Evolutionary conservation across 306 rosid genomes (phyloP), one percentile per base, ranked within the genome.

Genomic region (Luffa acutangula): DNA sequence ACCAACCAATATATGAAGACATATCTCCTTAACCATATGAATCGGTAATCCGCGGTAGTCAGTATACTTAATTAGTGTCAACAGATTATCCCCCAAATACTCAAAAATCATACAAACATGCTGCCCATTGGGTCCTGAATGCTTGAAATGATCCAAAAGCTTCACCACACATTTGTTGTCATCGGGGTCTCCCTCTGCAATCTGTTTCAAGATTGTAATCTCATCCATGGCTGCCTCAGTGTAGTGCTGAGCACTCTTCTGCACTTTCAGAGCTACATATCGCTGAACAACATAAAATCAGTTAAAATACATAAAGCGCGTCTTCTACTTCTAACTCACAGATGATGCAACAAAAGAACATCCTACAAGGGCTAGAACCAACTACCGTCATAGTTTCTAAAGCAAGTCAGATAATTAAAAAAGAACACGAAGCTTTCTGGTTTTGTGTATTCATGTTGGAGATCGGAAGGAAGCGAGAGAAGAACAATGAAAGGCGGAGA

Each of bases 71-170:
- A 94, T 89, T 65, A 94, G 91, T n/a, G 97, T 91, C 80, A 94
- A 87, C 31, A 94, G 89, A 79, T 94, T 94, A 84, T 94, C 98
- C 72, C 98, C 98, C 83, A 94, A 88, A 82, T 89, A 94, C 85
- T 94, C 98, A 74, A 94, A 94, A 57, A 92, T 92, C 98, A 94
- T 92, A 78, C 98, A 94, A 52, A 92, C 97, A 87, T 94, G 98
- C 75, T 89, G 97, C 33, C 97, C 98, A 79, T 92, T 94, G 0
- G 98, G 98, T 73, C 98, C 97, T 51, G 91, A 92, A 85, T 94
- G 98, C 90, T 91, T 94, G 78, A 94, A 94, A 87, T 94, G 94
- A 83, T 94, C 98, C 89, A 92, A 85, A 78, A 94, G 97, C 89
- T 94, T 94, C 86, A 94, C 97, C 62, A 92, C 98, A 69, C 97